phyloP scores from a whole-genome alignment of 352 stramenopile species.

The Plasmopara halstedii region DNA sequence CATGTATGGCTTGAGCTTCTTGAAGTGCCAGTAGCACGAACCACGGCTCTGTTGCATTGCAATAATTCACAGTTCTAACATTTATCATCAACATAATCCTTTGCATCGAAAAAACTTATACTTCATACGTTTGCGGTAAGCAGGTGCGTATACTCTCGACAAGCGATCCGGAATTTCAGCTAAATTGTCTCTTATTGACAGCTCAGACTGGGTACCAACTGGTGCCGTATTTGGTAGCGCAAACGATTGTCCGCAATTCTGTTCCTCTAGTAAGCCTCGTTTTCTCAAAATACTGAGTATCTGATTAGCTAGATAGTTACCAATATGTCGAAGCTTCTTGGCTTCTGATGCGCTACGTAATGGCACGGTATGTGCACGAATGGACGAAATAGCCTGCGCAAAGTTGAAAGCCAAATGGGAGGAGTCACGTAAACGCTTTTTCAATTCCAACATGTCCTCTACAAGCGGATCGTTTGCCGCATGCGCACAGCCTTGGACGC shows the following conservation, averaged over 20 bases:
- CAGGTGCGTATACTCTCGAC: constrained; percentile 35
- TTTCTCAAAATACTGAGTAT: constrained; percentile 71
- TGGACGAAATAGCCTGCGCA: constrained; percentile 52
- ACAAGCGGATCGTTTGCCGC: constrained; percentile 59
- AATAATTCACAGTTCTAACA: background rate
- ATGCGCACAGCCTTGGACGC: constrained; percentile 38
- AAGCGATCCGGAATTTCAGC: constrained; percentile 3
- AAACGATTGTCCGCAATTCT: background rate
- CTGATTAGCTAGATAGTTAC: constrained; percentile 83
- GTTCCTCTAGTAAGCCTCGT: constrained; percentile 12
- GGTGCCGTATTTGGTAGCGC: background rate
- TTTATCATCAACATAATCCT: background rate
- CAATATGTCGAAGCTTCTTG: constrained; percentile 62
- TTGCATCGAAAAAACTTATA: background rate
- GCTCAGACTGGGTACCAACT: constrained; percentile 1
- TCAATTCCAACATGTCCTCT: constrained; percentile 60
- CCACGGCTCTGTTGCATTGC: constrained; percentile 54
- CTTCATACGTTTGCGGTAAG: constrained; percentile 50
- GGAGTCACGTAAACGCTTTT: constrained; percentile 45
- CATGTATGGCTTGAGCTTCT: constrained; percentile 26
- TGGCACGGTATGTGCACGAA: constrained; percentile 39
- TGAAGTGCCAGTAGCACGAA: constrained; percentile 56
- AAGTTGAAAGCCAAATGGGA: constrained; percentile 65
- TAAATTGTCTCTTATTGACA: constrained; percentile 2
- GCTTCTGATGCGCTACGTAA: constrained; percentile 48